A percentile compares a stretch with the other conserved stretches of the same genome.
These are phyloP conservation scores for Pulicaria dysenterica DNA, from an alignment of 129 eudicot genomes.

Conservation along the genomic window DNA sequence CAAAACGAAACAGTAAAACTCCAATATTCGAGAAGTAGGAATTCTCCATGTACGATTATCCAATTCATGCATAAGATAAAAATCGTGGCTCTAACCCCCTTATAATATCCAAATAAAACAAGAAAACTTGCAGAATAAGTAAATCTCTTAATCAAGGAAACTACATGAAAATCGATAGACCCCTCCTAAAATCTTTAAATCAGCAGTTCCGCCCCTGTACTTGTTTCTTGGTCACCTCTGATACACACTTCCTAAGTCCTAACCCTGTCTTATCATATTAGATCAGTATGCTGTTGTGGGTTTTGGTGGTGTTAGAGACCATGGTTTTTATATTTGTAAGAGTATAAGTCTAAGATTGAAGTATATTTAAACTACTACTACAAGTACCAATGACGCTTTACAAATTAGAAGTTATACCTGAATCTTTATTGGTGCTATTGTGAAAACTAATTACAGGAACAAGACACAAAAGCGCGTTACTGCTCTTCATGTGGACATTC, in stretches of 20 bases:
- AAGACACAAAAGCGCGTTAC: constrained; percentile 83
- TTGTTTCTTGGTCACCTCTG: too few relatives aligned
- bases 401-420: background rate
- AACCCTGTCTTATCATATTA: background rate
- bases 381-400: background rate
- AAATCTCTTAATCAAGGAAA: too few relatives aligned
- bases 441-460: constrained; percentile 49
- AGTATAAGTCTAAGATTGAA: background rate
- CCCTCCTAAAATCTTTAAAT: background rate
- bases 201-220: too few relatives aligned
- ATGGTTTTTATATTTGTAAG: background rate
- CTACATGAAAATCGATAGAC: background rate
- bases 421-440: constrained; percentile 7
- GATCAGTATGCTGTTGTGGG: background rate
- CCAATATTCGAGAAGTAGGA: too few relatives aligned
- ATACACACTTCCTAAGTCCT: too few relatives aligned
- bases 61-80: too few relatives aligned
- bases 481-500: constrained; percentile 69
- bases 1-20: too few relatives aligned
- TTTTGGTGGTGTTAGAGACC: constrained; percentile 3
- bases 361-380: background rate
- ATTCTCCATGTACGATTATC: too few relatives aligned
- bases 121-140: too few relatives aligned
- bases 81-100: too few relatives aligned
- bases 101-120: too few relatives aligned